Evolutionary conservation across 331 rosid species (phyloP), one percentile per base, ranked within the genome.

Genomic region (Malus hybrid): DNA sequence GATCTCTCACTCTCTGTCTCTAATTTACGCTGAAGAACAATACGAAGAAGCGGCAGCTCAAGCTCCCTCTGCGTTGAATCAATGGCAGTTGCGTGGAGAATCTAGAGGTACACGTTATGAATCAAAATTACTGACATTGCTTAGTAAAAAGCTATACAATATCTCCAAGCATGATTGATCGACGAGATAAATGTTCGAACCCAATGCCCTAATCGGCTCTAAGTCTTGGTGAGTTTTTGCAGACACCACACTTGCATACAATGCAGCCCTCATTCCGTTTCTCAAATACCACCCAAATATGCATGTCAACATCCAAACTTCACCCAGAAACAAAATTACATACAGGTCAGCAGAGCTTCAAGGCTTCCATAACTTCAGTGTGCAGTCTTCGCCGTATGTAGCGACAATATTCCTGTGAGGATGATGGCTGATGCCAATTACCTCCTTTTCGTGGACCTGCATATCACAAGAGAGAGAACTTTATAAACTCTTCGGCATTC

Each of bases 321-420:
- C 65, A 28, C 75, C 44, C 56, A 13, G 27, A 6, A 55, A 39
- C 27, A 63, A 50, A 71, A 24, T 33, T 32, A 46, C 74, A 54
- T 32, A 19, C 69, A 69, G 60, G 4, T 65, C 39, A 56, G 7
- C 63, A 44, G 42, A 74, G 69, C 70, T 62, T 90, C 85, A 92
- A 77, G 99, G 97, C 85, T 90, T 95, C 99, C 99, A 95, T 83
- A 92, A 76, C 85, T 86, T 92, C 99, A 95, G 85, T 3, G 97
- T 95, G 86, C 91, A 75, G 84, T 95, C 97, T 69, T 90, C 97
- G 81, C 97, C 64, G 4, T 80, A 95, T 34, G 99, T 95, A 15
- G 96, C 97, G 29, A 95, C 88, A 50, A 95, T 92, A 87, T 95
- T 95, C 85, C 99, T 86, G 79, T 95, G 99, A 28, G 99, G 99